Conservation (phyloP, 352 stramenopile genomes). For the Pythium utonaiense region DNA sequence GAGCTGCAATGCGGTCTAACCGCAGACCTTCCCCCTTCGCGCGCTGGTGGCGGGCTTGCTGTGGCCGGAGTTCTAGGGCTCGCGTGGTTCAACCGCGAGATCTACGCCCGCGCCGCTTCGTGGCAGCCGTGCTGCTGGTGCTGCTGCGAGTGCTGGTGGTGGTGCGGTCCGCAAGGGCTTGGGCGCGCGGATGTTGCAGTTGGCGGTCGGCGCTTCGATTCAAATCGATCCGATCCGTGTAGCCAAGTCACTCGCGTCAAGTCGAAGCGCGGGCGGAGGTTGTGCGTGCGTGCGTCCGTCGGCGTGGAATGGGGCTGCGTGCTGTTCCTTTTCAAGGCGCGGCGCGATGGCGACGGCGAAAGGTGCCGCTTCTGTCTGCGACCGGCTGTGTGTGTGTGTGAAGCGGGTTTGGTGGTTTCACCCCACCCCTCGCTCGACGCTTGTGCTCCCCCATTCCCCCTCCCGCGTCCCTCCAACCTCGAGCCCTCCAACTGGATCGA, state of each 20-base stretch:
- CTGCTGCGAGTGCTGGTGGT: background rate
- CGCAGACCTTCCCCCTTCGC: background rate
- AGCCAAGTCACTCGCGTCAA: slow-evolving; percentile 1
- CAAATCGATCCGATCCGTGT: slow-evolving; percentile 1
- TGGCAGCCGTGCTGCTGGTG: too few species aligned
- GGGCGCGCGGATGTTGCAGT: slow-evolving; percentile 3
- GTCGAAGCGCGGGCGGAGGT: background rate
- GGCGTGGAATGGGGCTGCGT: slow-evolving; percentile 15
- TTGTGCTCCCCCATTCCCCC: slow-evolving; percentile 20
- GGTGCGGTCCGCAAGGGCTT: background rate
- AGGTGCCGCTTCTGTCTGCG: slow-evolving; percentile 18
- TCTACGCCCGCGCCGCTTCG: background rate
- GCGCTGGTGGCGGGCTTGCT: background rate
- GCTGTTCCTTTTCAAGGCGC: slow-evolving; percentile 9
- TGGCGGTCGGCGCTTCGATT: background rate
- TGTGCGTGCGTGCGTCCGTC: slow-evolving; percentile 11
- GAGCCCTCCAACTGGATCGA: background rate
- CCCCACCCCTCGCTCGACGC: slow-evolving; percentile 17
- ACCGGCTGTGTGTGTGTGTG: slow-evolving; percentile 10
- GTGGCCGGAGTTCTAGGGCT: too few species aligned
- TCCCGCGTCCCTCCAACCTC: background rate
- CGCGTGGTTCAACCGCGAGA: too few species aligned
- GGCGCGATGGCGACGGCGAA: background rate
- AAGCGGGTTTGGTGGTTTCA: slow-evolving; percentile 4
- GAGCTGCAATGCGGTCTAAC: background rate